Evolutionary conservation across 352 stramenopile genomes (phyloP), one percentile per base, ranked within the genome.

Genomic region (Pythium folliculosum): DNA sequence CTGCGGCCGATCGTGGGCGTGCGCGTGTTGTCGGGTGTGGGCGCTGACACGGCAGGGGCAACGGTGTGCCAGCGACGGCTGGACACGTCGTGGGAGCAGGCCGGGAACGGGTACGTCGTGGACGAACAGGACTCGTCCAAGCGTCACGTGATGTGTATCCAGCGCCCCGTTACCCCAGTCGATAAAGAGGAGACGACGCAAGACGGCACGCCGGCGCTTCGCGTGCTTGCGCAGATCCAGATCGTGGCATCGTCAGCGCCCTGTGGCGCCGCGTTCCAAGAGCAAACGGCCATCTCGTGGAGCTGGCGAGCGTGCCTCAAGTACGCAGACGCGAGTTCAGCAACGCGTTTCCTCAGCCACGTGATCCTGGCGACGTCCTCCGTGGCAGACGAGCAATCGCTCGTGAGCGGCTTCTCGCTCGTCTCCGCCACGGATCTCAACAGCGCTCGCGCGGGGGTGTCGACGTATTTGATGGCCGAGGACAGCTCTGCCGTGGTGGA

Each of bases 1-100:
- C 32, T 54, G 23, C 50, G 59, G 5, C 66, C 66, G 14, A 72
- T 72, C 32, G 16, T 60, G 13, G 45, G 38, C 16, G 35, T 72
- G 5, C 43, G 23, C 0, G 12, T 72, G 52, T 23, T 67, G 5
- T 35, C 43, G 9, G 22, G 53, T 14, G 23, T 65, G 3, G 12
- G 40, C 12, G 0, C 27, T 0, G 55, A 4, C 7, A 56, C 35
- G 3, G 54, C 40, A 13, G 35, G 21, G 13, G 64, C 55, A 6
- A 67, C 22, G 1, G 53, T 52, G 14, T 67, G 60, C 25, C 38
- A 30, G 3, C 35, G 8, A 0, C 44, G 45, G 1, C 32, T 72
- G 16, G 40, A 58, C 30, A 7, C 22, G 17, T 40, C 58, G n/a
- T 73, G 67, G 60, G 60, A 72, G 19, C 58, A 25, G n/a, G 59